Conservation (phyloP, 331 rosid species). For the Erythrophleum ivorense region DNA sequence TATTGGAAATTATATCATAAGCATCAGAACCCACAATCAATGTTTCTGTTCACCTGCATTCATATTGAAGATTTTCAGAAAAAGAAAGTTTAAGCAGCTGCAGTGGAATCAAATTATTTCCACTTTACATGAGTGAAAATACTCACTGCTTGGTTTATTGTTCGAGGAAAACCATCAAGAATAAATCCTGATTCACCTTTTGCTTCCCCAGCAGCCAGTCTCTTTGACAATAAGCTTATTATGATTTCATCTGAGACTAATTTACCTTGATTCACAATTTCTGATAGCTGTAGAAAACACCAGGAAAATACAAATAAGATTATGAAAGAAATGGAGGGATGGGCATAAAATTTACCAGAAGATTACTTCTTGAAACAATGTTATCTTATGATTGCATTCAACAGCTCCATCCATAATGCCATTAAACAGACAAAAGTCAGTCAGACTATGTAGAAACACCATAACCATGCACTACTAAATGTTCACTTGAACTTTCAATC, state of each 20-base stretch:
- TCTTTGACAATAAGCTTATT: constrained; percentile 77
- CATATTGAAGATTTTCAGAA: constrained; percentile 6
- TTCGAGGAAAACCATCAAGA: constrained; percentile 97
- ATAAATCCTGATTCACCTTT: constrained; percentile 84
- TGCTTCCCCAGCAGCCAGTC: constrained; percentile 71
- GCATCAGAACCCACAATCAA: constrained; percentile 24
- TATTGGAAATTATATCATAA: constrained; percentile 11
- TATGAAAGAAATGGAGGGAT: background rate
- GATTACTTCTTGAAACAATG: background rate
- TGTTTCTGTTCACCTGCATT: constrained; percentile 16
- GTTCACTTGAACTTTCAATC: constrained; percentile 15
- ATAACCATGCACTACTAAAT: constrained; percentile 14
- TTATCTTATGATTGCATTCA: background rate
- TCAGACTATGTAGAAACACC: constrained; percentile 22
- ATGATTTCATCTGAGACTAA: constrained; percentile 93
- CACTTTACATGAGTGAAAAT: constrained; percentile 38
- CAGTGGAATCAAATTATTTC: background rate
- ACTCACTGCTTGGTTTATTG: constrained; percentile 91
- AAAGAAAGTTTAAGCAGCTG: background rate
- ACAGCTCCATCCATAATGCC: constrained; percentile 6
- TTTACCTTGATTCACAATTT: constrained; percentile 87
- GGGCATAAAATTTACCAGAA: constrained; percentile 3
- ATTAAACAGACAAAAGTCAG: constrained; percentile 27
- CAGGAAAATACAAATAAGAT: constrained; percentile 18
- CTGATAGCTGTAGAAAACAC: constrained; percentile 66